These are phyloP conservation scores for Candida stauntonica DNA, from an alignment of 805 yeast species.

Conservation along the genomic window DNA sequence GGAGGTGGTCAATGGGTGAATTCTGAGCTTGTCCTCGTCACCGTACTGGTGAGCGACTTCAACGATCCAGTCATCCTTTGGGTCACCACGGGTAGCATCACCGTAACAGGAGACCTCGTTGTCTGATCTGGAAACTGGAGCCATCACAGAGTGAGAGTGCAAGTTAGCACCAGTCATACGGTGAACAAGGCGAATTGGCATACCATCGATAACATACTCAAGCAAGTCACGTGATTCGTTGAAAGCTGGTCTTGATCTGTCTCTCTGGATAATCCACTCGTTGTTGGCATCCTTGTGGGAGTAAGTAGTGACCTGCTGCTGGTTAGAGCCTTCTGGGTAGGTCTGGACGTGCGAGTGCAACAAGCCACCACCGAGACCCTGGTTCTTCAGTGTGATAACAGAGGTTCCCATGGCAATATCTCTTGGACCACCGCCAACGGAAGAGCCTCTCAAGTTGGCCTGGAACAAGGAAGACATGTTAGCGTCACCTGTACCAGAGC, in stretches of 20 bases:
- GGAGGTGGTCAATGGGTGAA: constrained; percentile 82
- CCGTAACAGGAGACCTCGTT: constrained; percentile 87
- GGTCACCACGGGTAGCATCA: constrained; percentile 57
- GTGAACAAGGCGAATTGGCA: constrained; percentile 59
- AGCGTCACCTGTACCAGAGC: constrained; percentile 79
- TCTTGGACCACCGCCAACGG: constrained; percentile 62
- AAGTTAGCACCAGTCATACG: constrained; percentile 58
- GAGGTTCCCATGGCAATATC: constrained; percentile 58
- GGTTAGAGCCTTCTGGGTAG: constrained; percentile 74
- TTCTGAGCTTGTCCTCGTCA: constrained; percentile 43
- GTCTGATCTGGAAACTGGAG: constrained; percentile 57
- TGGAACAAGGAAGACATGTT: constrained; percentile 79
- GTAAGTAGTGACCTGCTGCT: constrained; percentile 77
- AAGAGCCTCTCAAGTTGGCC: constrained; percentile 66
- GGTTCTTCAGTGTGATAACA: constrained; percentile 43
- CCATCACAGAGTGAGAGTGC: constrained; percentile 65
- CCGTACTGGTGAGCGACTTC: constrained; percentile 62
- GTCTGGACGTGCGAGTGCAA: constrained; percentile 70
- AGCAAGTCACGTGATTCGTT: constrained; percentile 25
- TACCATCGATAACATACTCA: constrained; percentile 47
- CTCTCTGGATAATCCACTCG: constrained; percentile 61
- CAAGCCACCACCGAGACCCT: constrained; percentile 70
- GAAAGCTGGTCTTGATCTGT: constrained; percentile 39
- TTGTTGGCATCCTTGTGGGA: constrained; percentile 72
- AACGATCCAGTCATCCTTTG: constrained; percentile 72